Percentiles rank a stretch among this genome's conserved stretches.
phyloP scores from a whole-genome alignment of 208 protist genomes.

The Tritrichomonas foetus region DNA sequence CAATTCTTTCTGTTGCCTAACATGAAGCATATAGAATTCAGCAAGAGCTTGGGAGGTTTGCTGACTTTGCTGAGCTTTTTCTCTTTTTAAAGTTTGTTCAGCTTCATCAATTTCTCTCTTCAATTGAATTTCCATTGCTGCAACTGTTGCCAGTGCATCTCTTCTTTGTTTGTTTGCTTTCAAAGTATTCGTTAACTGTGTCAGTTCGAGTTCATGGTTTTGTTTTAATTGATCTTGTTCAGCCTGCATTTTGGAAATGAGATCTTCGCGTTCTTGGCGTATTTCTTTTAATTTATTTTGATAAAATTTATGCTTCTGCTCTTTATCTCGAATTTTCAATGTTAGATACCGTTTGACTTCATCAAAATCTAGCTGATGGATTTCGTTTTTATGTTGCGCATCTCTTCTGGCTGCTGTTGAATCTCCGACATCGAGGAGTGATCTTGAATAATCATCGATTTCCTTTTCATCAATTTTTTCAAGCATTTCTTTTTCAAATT shows the following conservation, averaged over 20 bases:
- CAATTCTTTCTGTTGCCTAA: not conserved
- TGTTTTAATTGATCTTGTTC: constrained; percentile 22
- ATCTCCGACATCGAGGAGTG: too few relatives aligned
- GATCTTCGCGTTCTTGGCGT: not conserved
- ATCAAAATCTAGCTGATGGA: not conserved
- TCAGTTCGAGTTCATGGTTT: constrained; percentile 9
- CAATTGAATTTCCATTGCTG: constrained; percentile 3
- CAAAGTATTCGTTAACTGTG: not conserved
- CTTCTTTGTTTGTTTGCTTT: constrained; percentile 24
- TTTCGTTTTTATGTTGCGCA: not conserved
- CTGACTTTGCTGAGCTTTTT: not conserved
- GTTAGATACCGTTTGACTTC: constrained; percentile 9
- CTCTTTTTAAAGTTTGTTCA: not conserved
- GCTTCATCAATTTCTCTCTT: constrained; percentile 14
- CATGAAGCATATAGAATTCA: not conserved
- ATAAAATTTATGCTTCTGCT: not conserved
- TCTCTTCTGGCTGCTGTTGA: too few relatives aligned
- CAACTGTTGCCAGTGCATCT: not conserved
- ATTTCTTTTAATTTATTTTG: constrained; percentile 10
- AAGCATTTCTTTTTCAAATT: too few relatives aligned
- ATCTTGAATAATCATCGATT: too few relatives aligned
- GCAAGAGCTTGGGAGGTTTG: not conserved
- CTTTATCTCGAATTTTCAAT: not conserved
- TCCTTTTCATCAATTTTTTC: too few relatives aligned
- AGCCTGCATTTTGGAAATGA: not conserved